Base-by-base conservation (phyloP, 2,329 filamentous ascomycete genomes). In the Penicillium sp. region DNA sequence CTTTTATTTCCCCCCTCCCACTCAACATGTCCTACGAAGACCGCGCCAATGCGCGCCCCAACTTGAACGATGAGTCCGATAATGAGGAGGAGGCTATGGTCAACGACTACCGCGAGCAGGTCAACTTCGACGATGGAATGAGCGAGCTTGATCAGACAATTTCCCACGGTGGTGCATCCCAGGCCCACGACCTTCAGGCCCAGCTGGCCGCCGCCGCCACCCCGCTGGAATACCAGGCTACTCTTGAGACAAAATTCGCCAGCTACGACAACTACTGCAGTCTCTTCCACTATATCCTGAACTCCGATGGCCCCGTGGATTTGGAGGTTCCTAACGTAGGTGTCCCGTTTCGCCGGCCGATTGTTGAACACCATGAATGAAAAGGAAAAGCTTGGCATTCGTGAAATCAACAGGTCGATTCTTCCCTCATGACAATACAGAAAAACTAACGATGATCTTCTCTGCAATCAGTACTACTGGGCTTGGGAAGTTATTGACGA, bases 191-290 rank as follows among this genome's bases (percentile, higher is more conserved):
- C 73, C 90, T 99, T 70, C 92, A 97, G 80, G 89, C 90, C 61
- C 89, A 94, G 75, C 84, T 99, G 62, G 88, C 88, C 63, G 91
- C 92, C 64, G 94, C 94, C 58, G 94, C 94, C 63, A 93, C 94
- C 71, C 94, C 94, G 50, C 83, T 99, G 65, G 94, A 99, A 75
- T 97, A 96, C 78, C 92, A 94, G 72, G 94, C 94, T 46, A 90
- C 92, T 34, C 84, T 99, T 55, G 94, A 97, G 78, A 90, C 90
- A 76, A 97, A 97, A 81, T 97, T 97, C 81, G 88, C 91, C 76
- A 97, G 92, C 81, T 99, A 99, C 83, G 94, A 99, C 81, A 90
- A 91, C 75, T 99, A 99, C 85, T 99, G 94, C 87, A 96, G 90
- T 78, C 82, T 99, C 69, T 99, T 99, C 82, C 94, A 99, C 81